Percentiles rank a stretch among this genome's conserved stretches.
Conservation (phyloP, 2,329 filamentous ascomycete species). For the Ceratocystis harringtonii region DNA sequence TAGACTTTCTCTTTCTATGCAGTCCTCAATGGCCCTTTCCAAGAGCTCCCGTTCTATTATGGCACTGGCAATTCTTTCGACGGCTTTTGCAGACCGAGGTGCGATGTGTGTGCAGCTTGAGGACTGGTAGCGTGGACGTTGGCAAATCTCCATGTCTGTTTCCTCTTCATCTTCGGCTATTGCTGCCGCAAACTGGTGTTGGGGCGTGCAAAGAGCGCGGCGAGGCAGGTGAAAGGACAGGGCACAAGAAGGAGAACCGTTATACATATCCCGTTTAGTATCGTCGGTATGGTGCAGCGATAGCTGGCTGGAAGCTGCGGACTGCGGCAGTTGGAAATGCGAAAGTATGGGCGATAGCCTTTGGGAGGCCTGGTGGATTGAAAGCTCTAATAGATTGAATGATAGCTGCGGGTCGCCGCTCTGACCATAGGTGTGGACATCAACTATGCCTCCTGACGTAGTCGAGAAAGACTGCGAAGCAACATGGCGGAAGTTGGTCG, state of each 20-base stretch:
- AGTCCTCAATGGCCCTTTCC: conserved; percentile 43
- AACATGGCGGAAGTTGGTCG: conserved; percentile 43
- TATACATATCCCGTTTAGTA: background rate
- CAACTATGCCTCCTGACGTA: background rate
- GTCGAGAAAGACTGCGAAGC: conserved; percentile 15
- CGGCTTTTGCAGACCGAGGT: conserved; percentile 35
- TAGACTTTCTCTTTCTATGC: conserved; percentile 45
- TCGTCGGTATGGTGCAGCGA: conserved; percentile 12
- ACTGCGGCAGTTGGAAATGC: conserved; percentile 30
- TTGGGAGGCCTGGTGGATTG: conserved; percentile 31
- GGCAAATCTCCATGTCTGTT: conserved; percentile 26
- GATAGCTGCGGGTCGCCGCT: conserved; percentile 23
- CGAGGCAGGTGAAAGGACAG: conserved; percentile 43
- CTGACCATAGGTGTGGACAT: background rate
- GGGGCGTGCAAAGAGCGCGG: conserved; percentile 22
- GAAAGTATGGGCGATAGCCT: conserved; percentile 42
- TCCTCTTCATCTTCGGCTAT: background rate
- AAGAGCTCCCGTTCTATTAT: conserved; percentile 44
- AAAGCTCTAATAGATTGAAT: conserved; percentile 43
- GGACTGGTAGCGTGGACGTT: conserved; percentile 23
- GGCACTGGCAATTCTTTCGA: conserved; percentile 40
- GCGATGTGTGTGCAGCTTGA: conserved; percentile 32
- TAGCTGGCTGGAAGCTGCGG: conserved; percentile 1
- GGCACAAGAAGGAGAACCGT: conserved; percentile 18
- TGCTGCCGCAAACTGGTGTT: conserved; percentile 17